A percentile compares a stretch with the other conserved stretches of the same genome.
Conservation (phyloP, 768 basidiomycete genomes). For the Russula foetens region DNA sequence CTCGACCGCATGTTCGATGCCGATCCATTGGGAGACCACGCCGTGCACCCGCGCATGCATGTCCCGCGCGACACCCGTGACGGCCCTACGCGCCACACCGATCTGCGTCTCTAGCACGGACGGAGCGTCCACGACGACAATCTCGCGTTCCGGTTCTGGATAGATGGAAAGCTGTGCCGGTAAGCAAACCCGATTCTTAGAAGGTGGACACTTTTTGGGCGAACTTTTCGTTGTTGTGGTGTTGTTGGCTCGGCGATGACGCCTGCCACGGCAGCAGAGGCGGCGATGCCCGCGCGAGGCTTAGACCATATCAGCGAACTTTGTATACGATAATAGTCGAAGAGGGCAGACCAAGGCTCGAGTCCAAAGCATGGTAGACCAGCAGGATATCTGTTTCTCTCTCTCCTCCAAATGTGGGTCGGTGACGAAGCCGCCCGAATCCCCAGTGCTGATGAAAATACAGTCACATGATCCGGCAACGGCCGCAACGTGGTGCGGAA, state of each 20-base stretch:
- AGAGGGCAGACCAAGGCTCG: slow-evolving; percentile 9
- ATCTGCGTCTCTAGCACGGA: slow-evolving; percentile 74
- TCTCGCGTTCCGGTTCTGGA: slow-evolving; percentile 47
- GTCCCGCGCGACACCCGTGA: slow-evolving; percentile 46
- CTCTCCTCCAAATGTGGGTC: too few relatives aligned
- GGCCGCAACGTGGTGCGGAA: too few relatives aligned
- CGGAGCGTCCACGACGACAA: slow-evolving; percentile 66
- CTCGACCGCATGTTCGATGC: slow-evolving; percentile 77
- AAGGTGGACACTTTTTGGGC: neutral
- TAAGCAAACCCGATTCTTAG: neutral
- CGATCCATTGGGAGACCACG: slow-evolving; percentile 76
- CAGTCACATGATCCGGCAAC: too few relatives aligned
- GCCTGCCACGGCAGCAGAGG: slow-evolving; percentile 1
- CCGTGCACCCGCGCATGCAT: slow-evolving; percentile 62
- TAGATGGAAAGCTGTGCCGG: slow-evolving; percentile 76
- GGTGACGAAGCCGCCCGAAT: too few relatives aligned
- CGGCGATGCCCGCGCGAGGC: slow-evolving; percentile 3
- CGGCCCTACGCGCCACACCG: slow-evolving; percentile 53
- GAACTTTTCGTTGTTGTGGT: slow-evolving; percentile 6
- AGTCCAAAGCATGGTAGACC: slow-evolving; percentile 10
- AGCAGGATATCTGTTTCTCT: too few relatives aligned
- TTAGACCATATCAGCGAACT: neutral
- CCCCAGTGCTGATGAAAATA: too few relatives aligned
- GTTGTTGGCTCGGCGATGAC: neutral
- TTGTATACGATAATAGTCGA: neutral